Evolutionary conservation across 2,329 filamentous ascomycete genomes (phyloP), one percentile per base, ranked within the genome.

Genomic region (Phyllosticta citrichinensis): DNA sequence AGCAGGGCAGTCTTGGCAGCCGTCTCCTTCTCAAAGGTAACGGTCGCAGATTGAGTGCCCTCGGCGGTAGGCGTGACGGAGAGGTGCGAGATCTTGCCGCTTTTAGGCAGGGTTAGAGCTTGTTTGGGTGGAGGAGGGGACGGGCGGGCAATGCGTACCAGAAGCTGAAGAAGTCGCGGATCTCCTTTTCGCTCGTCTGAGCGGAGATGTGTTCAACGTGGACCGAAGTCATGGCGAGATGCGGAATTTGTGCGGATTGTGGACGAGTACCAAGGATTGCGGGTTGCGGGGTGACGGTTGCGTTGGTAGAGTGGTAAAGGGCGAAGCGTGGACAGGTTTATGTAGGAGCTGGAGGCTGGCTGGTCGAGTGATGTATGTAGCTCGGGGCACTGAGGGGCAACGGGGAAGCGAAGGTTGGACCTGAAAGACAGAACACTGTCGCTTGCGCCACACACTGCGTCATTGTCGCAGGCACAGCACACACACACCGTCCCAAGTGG

Each of bases 121-220:
- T 57, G 65, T 71, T 65, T 71, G 65, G 40, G 33, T 27, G 2
- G 47, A 19, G 40, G 30, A 25, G 27, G 2, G 11, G 33, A 35
- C n/a, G 40, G 27, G 57, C 30, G n/a, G 19, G 54, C 8, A 12
- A n/a, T 54, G 70, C 84, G 73, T 82, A 93, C 90, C 84, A 87
- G 76, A 97, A 97, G 80, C 88, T 94, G 82, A 99, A 99, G 82
- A 99, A 99, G 73, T 96, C 92, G 71, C 85, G 86, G 69, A 99
- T 86, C 77, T 97, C 91, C 78, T 92, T 87, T 77, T 99, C 91
- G 67, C 83, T 85, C 62, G 93, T 97, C 73, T 87, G 78, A 64
- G 80, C 74, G 67, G 89, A 86, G 77, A 99, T 96, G 79, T 94
- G 92, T 78, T 89, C 88, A 70, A 97, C 92, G 78, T 92, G 80